These are phyloP conservation scores for Aspergillus olivimuriae DNA, from an alignment of 495 filamentous ascomycete species.

Conservation along the genomic window DNA sequence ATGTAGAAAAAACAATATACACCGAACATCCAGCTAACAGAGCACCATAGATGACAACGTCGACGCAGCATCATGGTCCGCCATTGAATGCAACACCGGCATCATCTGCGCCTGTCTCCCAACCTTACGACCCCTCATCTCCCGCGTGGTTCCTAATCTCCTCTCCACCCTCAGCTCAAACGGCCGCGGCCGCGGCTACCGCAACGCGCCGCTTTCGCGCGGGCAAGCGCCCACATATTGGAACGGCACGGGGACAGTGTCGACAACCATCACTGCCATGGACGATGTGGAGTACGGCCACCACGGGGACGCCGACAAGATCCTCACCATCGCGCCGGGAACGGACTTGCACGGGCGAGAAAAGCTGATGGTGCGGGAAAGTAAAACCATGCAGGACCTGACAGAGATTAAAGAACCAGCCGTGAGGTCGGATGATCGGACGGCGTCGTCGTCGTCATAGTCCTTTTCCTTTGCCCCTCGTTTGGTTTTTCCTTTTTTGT, in stretches of 20 bases:
- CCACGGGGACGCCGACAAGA: slow-evolving; percentile 20
- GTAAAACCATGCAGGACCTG: background rate
- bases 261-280: slow-evolving; percentile 24
- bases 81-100: slow-evolving; percentile 83
- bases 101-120: slow-evolving; percentile 87
- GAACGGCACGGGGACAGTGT: slow-evolving; percentile 25
- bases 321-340: slow-evolving; percentile 19
- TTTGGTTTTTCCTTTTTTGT: background rate
- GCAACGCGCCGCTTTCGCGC: slow-evolving; percentile 11
- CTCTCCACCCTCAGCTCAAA: slow-evolving; percentile 24
- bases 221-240: slow-evolving; percentile 21
- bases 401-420: slow-evolving; percentile 1
- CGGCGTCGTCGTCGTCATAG: slow-evolving; percentile 1
- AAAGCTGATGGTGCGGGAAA: slow-evolving; percentile 8
- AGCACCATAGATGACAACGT: slow-evolving; percentile 45
- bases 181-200: slow-evolving; percentile 11
- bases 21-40: background rate
- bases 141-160: slow-evolving; percentile 28
- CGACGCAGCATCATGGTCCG: slow-evolving; percentile 64
- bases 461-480: background rate
- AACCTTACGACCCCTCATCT: slow-evolving; percentile 73
- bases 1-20: no score
- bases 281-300: slow-evolving; percentile 30
- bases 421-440: background rate
- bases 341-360: slow-evolving; percentile 7